phyloP scores from a whole-genome alignment of 106 monocot species.

The Gastrodia elata region DNA sequence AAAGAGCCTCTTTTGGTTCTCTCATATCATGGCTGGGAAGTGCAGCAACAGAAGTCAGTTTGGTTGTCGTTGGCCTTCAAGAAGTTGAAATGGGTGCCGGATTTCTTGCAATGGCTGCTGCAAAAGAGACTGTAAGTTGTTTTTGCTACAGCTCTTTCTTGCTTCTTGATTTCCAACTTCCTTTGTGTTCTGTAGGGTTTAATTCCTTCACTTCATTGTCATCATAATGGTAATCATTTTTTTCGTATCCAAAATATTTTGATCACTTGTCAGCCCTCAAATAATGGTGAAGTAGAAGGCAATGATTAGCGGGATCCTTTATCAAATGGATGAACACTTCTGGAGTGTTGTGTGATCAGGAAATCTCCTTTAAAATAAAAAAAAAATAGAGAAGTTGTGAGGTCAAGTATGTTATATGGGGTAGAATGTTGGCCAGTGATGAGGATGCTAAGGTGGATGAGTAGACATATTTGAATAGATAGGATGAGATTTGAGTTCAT shows the following conservation, averaged over 20 bases:
- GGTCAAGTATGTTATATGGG: no score
- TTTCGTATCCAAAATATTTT: neutral
- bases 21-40: conserved; percentile 49
- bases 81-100: conserved; percentile 70
- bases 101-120: conserved; percentile 53
- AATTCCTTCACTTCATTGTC: neutral
- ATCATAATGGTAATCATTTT: neutral
- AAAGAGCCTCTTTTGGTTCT: conserved; percentile 47
- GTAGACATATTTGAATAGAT: no score
- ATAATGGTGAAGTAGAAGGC: neutral
- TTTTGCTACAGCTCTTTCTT: neutral
- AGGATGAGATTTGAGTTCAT: no score
- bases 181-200: neutral
- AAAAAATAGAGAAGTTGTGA: no score
- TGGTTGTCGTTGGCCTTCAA: conserved; percentile 54
- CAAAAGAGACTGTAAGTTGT: conserved; percentile 59
- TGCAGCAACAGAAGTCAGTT: conserved; percentile 34
- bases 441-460: no score
- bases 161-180: neutral
- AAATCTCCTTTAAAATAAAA: no score
- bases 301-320: neutral
- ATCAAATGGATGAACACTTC: neutral
- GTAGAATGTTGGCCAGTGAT: no score
- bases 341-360: no score
- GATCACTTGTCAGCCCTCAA: neutral